These are phyloP conservation scores for Vitis hybrid DNA, from an alignment of 177 flowering plant genomes.

Conservation along the genomic window DNA sequence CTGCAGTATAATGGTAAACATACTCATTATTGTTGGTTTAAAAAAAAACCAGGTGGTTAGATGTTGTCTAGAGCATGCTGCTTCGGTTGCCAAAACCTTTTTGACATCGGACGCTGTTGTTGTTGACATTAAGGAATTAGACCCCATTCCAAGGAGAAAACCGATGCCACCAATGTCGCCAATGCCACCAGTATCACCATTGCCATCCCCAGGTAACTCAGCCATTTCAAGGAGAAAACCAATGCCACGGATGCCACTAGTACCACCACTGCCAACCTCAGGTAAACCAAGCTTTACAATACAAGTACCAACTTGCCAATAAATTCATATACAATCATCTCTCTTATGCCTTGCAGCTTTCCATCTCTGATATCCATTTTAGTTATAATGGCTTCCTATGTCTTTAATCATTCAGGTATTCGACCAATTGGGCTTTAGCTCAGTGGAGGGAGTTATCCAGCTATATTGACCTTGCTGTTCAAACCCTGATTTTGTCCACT, in stretches of 20 bases:
- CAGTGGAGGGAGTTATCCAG: background rate
- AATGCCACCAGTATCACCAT: background rate
- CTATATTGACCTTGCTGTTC: background rate
- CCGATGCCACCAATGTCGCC: conserved; percentile 19
- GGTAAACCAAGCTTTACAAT: conserved; percentile 14
- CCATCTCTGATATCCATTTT: background rate
- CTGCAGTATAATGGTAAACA: background rate
- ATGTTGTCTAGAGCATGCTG: conserved; percentile 81
- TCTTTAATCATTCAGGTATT: conserved; percentile 10
- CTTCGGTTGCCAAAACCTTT: conserved; percentile 75
- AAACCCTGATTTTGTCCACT: background rate
- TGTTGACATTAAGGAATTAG: conserved; percentile 47
- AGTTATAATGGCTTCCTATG: background rate
- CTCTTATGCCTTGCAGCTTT: background rate
- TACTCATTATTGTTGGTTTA: background rate
- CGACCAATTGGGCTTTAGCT: conserved; percentile 8
- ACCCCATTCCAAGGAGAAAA: conserved; percentile 27
- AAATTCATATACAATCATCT: background rate
- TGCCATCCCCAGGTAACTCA: no score
- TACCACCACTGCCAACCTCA: conserved; percentile 19
- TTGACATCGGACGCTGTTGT: conserved; percentile 69
- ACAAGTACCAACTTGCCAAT: background rate
- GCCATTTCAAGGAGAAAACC: conserved; percentile 29
- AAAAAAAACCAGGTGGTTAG: conserved; percentile 61
- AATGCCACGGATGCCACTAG: conserved; percentile 13